These are phyloP conservation scores for Vanrija pseudolonga DNA, from an alignment of 1,284 basidiomycete genomes.

Conservation along the genomic window DNA sequence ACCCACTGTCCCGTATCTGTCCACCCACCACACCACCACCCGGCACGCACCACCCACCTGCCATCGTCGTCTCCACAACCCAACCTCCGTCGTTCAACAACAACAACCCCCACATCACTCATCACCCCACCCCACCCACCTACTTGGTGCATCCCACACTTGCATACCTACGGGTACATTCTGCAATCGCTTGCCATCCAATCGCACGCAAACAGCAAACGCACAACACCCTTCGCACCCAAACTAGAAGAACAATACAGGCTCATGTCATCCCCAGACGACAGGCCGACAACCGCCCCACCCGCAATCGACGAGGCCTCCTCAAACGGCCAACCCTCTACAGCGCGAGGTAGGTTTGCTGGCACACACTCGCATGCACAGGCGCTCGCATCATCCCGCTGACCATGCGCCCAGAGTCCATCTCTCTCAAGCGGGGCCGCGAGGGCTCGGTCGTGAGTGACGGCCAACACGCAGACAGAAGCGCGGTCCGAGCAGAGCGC, in stretches of 20 bases:
- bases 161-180: background rate
- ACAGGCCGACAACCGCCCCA: conserved; percentile 2
- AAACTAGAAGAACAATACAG: background rate
- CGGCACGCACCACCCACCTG: background rate
- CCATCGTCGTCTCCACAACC: background rate
- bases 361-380: no score
- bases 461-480: no score
- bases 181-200: background rate
- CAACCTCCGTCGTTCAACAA: background rate
- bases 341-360: no score
- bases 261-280: conserved; percentile 4
- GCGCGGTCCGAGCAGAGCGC: no score
- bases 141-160: no score
- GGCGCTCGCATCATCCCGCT: background rate
- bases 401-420: conserved; percentile 14
- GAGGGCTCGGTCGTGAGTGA: conserved; percentile 43
- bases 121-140: background rate
- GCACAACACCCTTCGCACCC: background rate
- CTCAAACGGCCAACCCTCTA: no score
- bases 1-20: no score
- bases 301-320: conserved; percentile 1
- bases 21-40: no score
- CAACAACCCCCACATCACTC: background rate
- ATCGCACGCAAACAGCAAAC: no score
- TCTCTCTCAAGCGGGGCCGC: conserved; percentile 41